phyloP scores from a whole-genome alignment of 2,329 filamentous ascomycete genomes.

The Trichophyton verrucosum region DNA sequence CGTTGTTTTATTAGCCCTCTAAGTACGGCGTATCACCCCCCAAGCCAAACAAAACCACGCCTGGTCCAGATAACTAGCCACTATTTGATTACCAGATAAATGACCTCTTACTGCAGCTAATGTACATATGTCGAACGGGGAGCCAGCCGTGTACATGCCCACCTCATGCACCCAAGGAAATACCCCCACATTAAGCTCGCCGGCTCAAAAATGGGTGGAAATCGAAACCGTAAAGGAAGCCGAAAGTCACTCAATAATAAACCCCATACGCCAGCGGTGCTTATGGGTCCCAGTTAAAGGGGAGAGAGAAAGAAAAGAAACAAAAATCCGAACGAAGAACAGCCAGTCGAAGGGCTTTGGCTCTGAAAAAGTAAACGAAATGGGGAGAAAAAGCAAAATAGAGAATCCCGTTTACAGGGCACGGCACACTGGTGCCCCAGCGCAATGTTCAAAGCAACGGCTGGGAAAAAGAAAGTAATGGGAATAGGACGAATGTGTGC shows the following conservation, averaged over 20 bases:
- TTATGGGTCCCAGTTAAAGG: not conserved
- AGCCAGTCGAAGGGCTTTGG: not conserved
- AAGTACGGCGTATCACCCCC: not conserved
- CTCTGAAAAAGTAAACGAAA: not conserved
- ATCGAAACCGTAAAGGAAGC: not conserved
- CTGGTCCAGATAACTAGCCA: not conserved
- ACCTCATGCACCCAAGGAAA: constrained; percentile 5
- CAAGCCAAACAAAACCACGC: not conserved
- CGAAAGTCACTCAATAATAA: not conserved
- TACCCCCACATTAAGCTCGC: not conserved
- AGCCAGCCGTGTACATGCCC: constrained; percentile 2
- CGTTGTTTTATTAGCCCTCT: not conserved
- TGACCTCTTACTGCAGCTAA: constrained; percentile 2
- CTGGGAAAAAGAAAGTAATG: not conserved
- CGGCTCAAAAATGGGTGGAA: not conserved
- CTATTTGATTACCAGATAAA: not conserved
- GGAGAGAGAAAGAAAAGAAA: not conserved
- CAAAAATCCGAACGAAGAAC: too few species aligned
- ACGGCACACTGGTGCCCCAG: not conserved
- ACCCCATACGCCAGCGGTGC: not conserved
- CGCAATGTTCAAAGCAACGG: constrained; percentile 1
- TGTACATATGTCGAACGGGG: constrained; percentile 3
- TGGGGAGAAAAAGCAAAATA: not conserved
- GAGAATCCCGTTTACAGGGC: not conserved
- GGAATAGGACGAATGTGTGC: not conserved